Evolutionary conservation across 1,284 basidiomycete genomes (phyloP).

Genomic region (Tilletiopsis washingtonensis): DNA sequence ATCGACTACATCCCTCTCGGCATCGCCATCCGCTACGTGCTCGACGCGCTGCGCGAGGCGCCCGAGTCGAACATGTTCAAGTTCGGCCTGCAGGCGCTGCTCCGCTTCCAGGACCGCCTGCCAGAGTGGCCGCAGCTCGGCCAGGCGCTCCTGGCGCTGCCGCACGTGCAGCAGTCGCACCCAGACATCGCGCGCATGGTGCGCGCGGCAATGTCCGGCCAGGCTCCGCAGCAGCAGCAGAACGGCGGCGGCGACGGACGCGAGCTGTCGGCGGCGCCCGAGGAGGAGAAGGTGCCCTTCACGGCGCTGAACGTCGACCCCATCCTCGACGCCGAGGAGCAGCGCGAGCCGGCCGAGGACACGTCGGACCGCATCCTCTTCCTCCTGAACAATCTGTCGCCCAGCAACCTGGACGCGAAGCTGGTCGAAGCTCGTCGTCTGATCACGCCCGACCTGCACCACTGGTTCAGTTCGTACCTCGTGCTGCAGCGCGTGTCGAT

Average conservation of each 20-base stretch:
- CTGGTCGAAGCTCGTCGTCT: slow-evolving; percentile 29
- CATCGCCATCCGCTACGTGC: slow-evolving; percentile 92
- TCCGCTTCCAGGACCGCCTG: slow-evolving; percentile 77
- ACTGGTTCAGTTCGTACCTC: slow-evolving; percentile 96
- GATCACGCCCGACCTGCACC: slow-evolving; percentile 31
- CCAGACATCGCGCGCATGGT: slow-evolving; percentile 61
- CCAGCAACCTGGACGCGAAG: slow-evolving; percentile 78
- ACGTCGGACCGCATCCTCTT: slow-evolving; percentile 90
- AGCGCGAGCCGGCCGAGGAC: slow-evolving; percentile 66
- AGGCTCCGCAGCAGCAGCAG: slow-evolving; percentile 1
- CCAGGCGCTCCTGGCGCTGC: slow-evolving; percentile 76
- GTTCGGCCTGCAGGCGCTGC: slow-evolving; percentile 86
- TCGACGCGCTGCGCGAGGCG: slow-evolving; percentile 70
- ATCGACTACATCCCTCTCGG: slow-evolving; percentile 92
- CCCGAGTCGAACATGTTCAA: slow-evolving; percentile 89
- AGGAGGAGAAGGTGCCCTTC: slow-evolving; percentile 48
- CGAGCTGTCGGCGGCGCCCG: slow-evolving; percentile 1
- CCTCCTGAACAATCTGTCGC: slow-evolving; percentile 95
- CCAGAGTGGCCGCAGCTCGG: slow-evolving; percentile 91
- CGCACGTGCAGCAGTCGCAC: slow-evolving; percentile 74
- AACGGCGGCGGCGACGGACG: no score
- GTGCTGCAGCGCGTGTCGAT: slow-evolving; percentile 91
- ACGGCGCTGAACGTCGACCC: slow-evolving; percentile 47
- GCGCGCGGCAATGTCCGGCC: slow-evolving; percentile 26
- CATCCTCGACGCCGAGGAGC: slow-evolving; percentile 41